Conservation (phyloP, 805 yeast species). For the Limtongia smithiae region DNA sequence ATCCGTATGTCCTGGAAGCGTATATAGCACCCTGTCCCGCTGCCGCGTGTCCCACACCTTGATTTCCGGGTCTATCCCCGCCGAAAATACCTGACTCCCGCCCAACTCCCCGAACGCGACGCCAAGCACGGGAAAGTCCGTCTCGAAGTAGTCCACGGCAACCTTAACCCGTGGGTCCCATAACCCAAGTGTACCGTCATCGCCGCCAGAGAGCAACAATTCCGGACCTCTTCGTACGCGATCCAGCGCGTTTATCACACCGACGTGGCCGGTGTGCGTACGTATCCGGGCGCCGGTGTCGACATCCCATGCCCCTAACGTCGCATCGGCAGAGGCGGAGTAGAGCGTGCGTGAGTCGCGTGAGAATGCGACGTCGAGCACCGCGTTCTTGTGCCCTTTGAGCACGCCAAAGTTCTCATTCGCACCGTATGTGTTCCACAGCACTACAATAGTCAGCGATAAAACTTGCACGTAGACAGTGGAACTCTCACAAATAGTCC, state of each 20-base stretch:
- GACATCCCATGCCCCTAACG: slow-evolving; percentile 61
- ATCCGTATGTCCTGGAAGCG: slow-evolving; percentile 46
- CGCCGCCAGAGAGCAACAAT: slow-evolving; percentile 53
- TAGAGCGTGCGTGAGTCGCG: slow-evolving; percentile 44
- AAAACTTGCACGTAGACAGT: not conserved
- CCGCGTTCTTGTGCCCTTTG: slow-evolving; percentile 60
- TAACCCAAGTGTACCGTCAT: slow-evolving; percentile 55
- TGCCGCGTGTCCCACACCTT: slow-evolving; percentile 55
- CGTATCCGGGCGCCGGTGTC: slow-evolving; percentile 53
- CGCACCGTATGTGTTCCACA: slow-evolving; percentile 47
- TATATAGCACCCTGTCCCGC: slow-evolving; percentile 45
- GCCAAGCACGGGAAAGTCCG: slow-evolving; percentile 59
- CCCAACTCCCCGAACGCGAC: slow-evolving; percentile 45
- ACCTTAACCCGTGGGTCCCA: slow-evolving; percentile 67
- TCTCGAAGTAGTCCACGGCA: slow-evolving; percentile 41
- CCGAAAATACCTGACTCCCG: slow-evolving; percentile 47
- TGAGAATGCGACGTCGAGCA: slow-evolving; percentile 58
- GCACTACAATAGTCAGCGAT: slow-evolving; percentile 22
- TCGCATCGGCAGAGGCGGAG: slow-evolving; percentile 59
- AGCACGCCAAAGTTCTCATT: slow-evolving; percentile 46
- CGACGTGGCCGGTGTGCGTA: slow-evolving; percentile 51
- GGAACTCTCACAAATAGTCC: slow-evolving; percentile 29
- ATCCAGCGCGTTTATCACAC: slow-evolving; percentile 55
- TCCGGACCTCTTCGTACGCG: slow-evolving; percentile 36
- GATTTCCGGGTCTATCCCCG: slow-evolving; percentile 68